A percentile compares a stretch with the other conserved stretches of the same genome.
phyloP scores from a whole-genome alignment of 2,329 filamentous ascomycete genomes.

The Sphaceloma murrayae region DNA sequence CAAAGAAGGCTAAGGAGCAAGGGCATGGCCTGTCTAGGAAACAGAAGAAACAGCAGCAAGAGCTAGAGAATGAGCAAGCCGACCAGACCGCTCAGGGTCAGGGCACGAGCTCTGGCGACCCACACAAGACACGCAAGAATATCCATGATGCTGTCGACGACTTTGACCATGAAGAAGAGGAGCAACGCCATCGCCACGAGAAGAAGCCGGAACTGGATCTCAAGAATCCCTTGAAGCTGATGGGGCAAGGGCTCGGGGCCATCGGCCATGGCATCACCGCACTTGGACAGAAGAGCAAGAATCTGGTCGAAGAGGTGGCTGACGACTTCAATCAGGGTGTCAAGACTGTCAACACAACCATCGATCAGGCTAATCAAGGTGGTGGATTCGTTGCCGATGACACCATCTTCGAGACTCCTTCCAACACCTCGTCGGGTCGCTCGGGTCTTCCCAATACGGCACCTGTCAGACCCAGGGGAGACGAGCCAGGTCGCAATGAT shows the following conservation, averaged over 20 bases:
- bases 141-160: conserved; percentile 25
- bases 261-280: conserved; percentile 41
- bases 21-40: conserved; percentile 32
- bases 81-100: conserved; percentile 25
- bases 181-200: conserved; percentile 11
- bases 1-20: conserved; percentile 47
- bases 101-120: conserved; percentile 27
- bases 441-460: too few relatives aligned
- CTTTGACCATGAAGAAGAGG: conserved; percentile 20
- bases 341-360: conserved; percentile 27
- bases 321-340: conserved; percentile 37
- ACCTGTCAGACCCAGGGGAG: too few relatives aligned
- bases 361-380: conserved; percentile 19
- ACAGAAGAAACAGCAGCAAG: conserved; percentile 45
- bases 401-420: neutral
- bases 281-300: conserved; percentile 41
- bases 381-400: conserved; percentile 16
- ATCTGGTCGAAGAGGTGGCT: conserved; percentile 29
- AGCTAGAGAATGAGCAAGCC: conserved; percentile 37
- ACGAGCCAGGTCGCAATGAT: too few relatives aligned
- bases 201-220: conserved; percentile 25
- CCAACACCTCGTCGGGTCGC: neutral
- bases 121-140: conserved; percentile 24
- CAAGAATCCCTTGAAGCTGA: conserved; percentile 26
- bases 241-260: conserved; percentile 37